Percentiles rank a stretch among this genome's conserved stretches.
These are phyloP conservation scores for Anthostomella pinea DNA, from an alignment of 2,329 filamentous ascomycete genomes.

Conservation along the genomic window DNA sequence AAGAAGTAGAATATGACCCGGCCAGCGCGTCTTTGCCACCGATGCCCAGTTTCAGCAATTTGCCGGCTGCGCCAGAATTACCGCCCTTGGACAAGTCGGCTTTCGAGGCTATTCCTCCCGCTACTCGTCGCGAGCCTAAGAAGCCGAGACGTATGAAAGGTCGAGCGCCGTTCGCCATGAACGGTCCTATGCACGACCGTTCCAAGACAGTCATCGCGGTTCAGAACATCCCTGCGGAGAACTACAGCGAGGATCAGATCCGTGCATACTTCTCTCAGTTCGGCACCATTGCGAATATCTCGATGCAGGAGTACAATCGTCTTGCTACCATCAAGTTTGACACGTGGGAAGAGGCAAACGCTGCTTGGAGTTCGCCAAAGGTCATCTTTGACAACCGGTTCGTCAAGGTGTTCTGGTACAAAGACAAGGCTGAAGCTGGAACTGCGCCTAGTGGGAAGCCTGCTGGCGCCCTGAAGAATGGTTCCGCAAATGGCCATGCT, in stretches of 20 bases:
- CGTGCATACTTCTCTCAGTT: constrained; percentile 70
- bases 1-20: constrained; percentile 55
- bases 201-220: constrained; percentile 69
- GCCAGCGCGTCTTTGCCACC: constrained; percentile 42
- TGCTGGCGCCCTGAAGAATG: constrained; percentile 31
- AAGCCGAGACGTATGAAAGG: constrained; percentile 37
- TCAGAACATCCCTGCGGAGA: constrained; percentile 72
- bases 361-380: constrained; percentile 73
- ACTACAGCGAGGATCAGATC: constrained; percentile 63
- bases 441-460: constrained; percentile 25
- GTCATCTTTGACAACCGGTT: constrained; percentile 83
- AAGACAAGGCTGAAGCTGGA: constrained; percentile 42
- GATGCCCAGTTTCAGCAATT: constrained; percentile 14
- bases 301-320: constrained; percentile 63
- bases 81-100: constrained; percentile 14
- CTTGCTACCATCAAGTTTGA: constrained; percentile 69
- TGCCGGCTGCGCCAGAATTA: constrained; percentile 12
- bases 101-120: constrained; percentile 17
- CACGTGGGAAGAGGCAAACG: constrained; percentile 62
- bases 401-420: constrained; percentile 80
- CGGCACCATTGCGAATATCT: constrained; percentile 61
- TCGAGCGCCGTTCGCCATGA: constrained; percentile 60
- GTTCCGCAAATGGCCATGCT: constrained; percentile 21
- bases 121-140: constrained; percentile 33
- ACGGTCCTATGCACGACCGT: constrained; percentile 60